These are phyloP conservation scores for Suhomyces faveliae DNA, from an alignment of 805 yeast species.

Conservation along the genomic window DNA sequence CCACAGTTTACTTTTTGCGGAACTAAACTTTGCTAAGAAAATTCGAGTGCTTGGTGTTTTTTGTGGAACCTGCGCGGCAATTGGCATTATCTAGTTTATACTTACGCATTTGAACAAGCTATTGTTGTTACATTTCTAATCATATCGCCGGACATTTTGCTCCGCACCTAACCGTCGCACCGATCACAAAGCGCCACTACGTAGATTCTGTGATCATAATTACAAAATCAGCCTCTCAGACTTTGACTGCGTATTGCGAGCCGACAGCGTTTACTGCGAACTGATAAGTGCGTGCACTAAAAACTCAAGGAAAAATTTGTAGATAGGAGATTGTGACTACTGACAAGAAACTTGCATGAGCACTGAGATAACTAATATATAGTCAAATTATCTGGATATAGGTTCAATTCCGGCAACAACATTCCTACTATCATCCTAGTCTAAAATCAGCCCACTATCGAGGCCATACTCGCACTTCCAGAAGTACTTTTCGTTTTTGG, in stretches of 20 bases:
- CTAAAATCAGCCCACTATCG: not conserved
- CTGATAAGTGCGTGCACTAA: constrained; percentile 3
- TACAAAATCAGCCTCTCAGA: not conserved
- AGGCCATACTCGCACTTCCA: not conserved
- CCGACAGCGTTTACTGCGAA: constrained; percentile 4
- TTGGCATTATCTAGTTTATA: not conserved
- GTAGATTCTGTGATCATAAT: not conserved
- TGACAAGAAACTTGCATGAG: not conserved
- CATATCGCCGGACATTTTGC: not conserved
- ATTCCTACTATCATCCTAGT: not conserved
- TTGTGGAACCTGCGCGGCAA: not conserved
- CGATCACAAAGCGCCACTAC: not conserved
- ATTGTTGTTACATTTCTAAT: not conserved
- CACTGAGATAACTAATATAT: not conserved
- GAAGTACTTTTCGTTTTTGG: not conserved
- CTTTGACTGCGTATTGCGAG: constrained; percentile 36
- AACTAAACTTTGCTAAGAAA: not conserved
- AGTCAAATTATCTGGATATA: not conserved
- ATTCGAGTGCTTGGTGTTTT: not conserved
- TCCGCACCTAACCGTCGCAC: not conserved
- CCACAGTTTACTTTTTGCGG: no score
- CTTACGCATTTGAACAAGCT: not conserved
- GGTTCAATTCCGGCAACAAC: not conserved
- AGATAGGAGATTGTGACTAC: not conserved
- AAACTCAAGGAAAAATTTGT: not conserved